phyloP scores from a whole-genome alignment of 2,329 filamentous ascomycete species.

The Ambrosiella beaveri region DNA sequence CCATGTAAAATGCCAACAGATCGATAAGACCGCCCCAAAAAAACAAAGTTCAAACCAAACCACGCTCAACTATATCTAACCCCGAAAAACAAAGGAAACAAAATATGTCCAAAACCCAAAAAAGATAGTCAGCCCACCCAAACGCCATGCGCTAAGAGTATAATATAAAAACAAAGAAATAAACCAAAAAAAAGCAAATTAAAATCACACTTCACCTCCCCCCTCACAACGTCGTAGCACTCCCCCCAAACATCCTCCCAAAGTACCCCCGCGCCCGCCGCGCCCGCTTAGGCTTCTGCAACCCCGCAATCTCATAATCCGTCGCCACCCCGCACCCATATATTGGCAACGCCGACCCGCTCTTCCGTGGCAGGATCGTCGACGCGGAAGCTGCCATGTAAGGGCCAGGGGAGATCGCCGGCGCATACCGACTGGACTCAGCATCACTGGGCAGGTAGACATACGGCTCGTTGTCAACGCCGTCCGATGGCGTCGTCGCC shows the following conservation, averaged over 20 bases:
- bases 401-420: no score
- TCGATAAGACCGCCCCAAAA: no score
- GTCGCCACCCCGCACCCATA: slow-evolving; percentile 35
- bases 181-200: neutral
- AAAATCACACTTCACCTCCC: neutral
- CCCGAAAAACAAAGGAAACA: no score
- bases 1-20: no score
- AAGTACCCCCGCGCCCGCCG: slow-evolving; percentile 32
- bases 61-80: no score
- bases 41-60: no score
- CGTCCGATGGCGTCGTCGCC: slow-evolving; percentile 34
- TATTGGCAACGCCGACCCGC: no score
- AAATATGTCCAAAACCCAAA: neutral
- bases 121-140: neutral
- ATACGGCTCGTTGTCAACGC: slow-evolving; percentile 21
- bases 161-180: neutral
- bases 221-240: slow-evolving; percentile 16
- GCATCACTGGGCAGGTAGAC: slow-evolving; percentile 15
- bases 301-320: slow-evolving; percentile 32
- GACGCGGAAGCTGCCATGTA: no score
- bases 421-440: no score
- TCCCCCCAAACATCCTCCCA: slow-evolving; percentile 34
- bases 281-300: slow-evolving; percentile 33
- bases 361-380: no score
- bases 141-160: neutral